Percentiles rank a stretch among this genome's conserved stretches.
These are phyloP conservation scores for Claviceps cyperi DNA, from an alignment of 2,329 filamentous ascomycete species.

Conservation along the genomic window DNA sequence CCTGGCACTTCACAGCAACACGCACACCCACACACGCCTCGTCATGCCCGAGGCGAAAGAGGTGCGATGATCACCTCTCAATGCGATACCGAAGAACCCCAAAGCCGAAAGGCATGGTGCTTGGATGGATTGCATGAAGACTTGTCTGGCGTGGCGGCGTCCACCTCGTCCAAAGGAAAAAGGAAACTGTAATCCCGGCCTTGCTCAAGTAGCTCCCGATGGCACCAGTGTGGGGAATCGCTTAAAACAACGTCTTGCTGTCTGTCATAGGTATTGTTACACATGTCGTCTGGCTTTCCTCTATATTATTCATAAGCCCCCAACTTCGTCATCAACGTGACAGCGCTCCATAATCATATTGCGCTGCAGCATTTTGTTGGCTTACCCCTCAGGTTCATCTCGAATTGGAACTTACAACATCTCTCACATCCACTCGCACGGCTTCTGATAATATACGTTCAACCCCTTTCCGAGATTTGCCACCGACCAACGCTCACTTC, in stretches of 20 bases:
- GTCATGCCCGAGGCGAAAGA: background rate
- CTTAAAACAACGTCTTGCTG: background rate
- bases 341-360: background rate
- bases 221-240: conserved; percentile 1
- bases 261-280: background rate
- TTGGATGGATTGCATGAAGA: background rate
- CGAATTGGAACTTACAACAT: background rate
- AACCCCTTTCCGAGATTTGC: background rate
- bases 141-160: background rate
- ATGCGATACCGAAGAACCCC: conserved; percentile 6
- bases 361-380: background rate
- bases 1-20: too few relatives aligned
- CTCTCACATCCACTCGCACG: background rate
- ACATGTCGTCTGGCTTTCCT: background rate
- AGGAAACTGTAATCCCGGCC: conserved; percentile 3
- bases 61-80: background rate
- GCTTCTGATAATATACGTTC: background rate
- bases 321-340: conserved; percentile 1
- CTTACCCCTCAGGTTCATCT: background rate
- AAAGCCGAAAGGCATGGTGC: conserved; percentile 4
- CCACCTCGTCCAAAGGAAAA: background rate
- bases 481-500: too few relatives aligned
- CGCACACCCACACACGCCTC: background rate
- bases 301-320: conserved; percentile 10
- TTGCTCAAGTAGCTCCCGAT: conserved; percentile 6